Evolutionary conservation across 257 asterid genomes (phyloP), one percentile per base, ranked within the genome.

Genomic region (Lithospermum erythrorhizon): DNA sequence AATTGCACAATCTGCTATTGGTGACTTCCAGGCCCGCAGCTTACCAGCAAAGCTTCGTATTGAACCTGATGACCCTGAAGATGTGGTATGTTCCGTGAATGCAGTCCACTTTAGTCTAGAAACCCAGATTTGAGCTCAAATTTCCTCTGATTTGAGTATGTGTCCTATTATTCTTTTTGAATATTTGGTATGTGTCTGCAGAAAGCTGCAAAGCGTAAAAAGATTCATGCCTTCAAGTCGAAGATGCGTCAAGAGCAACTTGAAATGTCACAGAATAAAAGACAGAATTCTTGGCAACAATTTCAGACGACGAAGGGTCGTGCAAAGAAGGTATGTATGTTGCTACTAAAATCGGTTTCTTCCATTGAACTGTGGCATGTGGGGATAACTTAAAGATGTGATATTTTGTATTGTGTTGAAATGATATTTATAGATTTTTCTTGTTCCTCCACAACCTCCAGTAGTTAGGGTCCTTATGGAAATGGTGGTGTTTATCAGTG

Each of bases 201-300:
- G 98, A 91, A 86, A 88, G 88, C 81, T 66, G 77, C 98, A 19
- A 91, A 91, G 72, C 79, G 87, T 47, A 91, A 91, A 79, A 88
- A 88, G 77, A 81, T 91, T 63, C 98, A 91, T 68, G 80, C 95
- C 47, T 91, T 86, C 58, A 91, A 91, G 81, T 91, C 98, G 58
- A 91, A 91, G 87, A 76, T 88, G 91, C 82, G 97, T 72, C 66
- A 83, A 73, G 98, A 91, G 79, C 94, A 76, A 73, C 88, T 86
- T 68, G 98, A 91, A 77, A 88, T 83, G 45, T 64, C 90, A 21
- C 98, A 91, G 76, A 91, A 91, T 75, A 91, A 91, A 78, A 86
- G 97, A 76, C 95, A 86, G 78, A 91, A 88, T 58, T 95, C 90
- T 53, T 88, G 98, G 98, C 98, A 91, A 73, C 97, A 91, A 72